Percentiles rank a stretch among this genome's conserved stretches.
These are phyloP conservation scores for Echites panduratus DNA, from an alignment of 257 asterid species.

Conservation along the genomic window DNA sequence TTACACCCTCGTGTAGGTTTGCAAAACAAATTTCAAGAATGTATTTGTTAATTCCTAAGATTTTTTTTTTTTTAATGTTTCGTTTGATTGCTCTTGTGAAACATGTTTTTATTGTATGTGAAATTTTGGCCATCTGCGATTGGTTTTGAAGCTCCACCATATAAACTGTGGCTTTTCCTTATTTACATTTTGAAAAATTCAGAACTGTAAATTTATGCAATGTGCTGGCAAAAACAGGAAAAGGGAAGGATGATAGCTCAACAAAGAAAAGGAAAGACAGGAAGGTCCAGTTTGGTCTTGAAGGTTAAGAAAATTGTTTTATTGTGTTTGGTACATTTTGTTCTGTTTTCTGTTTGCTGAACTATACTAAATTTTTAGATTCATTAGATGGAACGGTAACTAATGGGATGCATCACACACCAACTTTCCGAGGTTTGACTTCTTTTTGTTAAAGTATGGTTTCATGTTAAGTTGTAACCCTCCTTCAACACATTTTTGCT, in stretches of 20 bases:
- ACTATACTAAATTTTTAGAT: slow-evolving; percentile 29
- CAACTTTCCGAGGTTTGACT: slow-evolving; percentile 36
- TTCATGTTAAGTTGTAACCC: slow-evolving; percentile 14
- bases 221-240: slow-evolving; percentile 6
- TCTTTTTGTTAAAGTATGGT: slow-evolving; percentile 12
- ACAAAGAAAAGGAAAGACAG: slow-evolving; percentile 52
- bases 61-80: not conserved
- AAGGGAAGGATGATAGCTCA: slow-evolving; percentile 45
- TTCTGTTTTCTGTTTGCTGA: slow-evolving; percentile 2
- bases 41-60: not conserved
- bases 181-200: not conserved
- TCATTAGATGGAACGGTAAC: slow-evolving; percentile 31
- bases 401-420: slow-evolving; percentile 39
- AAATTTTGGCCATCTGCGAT: not conserved
- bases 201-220: not conserved
- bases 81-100: not conserved
- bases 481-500: slow-evolving; percentile 9
- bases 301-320: slow-evolving; percentile 33
- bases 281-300: slow-evolving; percentile 58
- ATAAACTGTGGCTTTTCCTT: not conserved
- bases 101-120: not conserved
- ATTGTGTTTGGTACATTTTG: slow-evolving; percentile 2
- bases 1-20: not conserved
- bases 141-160: too few species aligned
- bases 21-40: not conserved